Evolutionary conservation across 805 yeast genomes (phyloP).

Genomic region (Zygosaccharomyces kombuchaensis): DNA sequence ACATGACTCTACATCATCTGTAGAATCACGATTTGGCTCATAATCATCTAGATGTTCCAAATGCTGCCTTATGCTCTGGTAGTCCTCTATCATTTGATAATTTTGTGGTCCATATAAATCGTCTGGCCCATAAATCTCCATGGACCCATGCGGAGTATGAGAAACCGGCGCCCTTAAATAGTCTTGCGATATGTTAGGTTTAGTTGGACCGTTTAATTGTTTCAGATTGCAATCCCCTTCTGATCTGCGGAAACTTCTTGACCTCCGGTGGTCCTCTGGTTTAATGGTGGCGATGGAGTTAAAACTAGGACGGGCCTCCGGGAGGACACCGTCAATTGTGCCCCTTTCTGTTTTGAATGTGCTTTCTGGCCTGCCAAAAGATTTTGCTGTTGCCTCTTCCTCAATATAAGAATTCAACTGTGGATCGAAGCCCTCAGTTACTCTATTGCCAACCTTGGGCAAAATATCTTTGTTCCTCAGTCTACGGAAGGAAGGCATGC

Average conservation of each 20-base stretch:
- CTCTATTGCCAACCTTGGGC: neutral
- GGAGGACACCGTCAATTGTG: neutral
- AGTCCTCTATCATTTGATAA: neutral
- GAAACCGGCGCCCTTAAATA: neutral
- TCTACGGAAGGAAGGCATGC: neutral
- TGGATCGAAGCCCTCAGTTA: neutral
- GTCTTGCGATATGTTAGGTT: neutral
- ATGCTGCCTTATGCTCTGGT: neutral
- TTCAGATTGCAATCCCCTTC: neutral
- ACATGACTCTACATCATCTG: neutral
- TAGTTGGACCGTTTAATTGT: neutral
- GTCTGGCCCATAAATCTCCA: neutral
- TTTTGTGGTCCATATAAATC: slow-evolving; percentile 1
- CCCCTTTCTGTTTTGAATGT: too few relatives aligned
- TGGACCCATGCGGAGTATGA: neutral
- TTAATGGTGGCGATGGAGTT: neutral
- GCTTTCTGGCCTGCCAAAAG: neutral
- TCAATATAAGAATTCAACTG: neutral
- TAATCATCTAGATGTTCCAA: neutral
- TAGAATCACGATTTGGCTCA: neutral
- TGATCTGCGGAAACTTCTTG: neutral
- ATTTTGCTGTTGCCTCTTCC: neutral
- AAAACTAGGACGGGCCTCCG: neutral
- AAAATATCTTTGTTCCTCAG: neutral
- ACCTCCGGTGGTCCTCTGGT: neutral